phyloP scores from a whole-genome alignment of 345 rosid genomes.

The Brassica napus region DNA sequence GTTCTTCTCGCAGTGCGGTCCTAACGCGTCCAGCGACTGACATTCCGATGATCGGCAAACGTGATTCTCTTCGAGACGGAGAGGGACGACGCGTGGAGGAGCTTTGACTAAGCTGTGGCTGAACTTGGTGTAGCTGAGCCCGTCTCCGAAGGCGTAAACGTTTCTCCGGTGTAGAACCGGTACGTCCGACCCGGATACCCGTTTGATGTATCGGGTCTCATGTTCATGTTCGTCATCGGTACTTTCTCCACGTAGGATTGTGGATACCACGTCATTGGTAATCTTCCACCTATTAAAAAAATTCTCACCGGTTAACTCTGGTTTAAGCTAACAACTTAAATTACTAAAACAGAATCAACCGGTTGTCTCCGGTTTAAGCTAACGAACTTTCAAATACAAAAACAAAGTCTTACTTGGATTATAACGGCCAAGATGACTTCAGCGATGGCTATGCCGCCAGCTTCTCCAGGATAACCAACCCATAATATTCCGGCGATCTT shows the following conservation, averaged over 20 bases:
- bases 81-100: slow-evolving; percentile 48
- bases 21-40: slow-evolving; percentile 55
- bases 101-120: slow-evolving; percentile 56
- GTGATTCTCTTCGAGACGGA: slow-evolving; percentile 55
- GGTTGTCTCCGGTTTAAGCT: slow-evolving; percentile 16
- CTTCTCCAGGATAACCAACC: slow-evolving; percentile 96
- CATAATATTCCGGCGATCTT: slow-evolving; percentile 78
- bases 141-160: slow-evolving; percentile 83
- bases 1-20: slow-evolving; percentile 49
- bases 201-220: slow-evolving; percentile 70
- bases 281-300: slow-evolving; percentile 66
- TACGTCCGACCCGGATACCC: slow-evolving; percentile 92
- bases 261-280: slow-evolving; percentile 97
- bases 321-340: not conserved
- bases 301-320: not conserved
- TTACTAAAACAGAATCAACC: not conserved
- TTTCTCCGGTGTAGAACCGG: slow-evolving; percentile 86
- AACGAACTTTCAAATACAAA: not conserved
- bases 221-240: slow-evolving; percentile 94
- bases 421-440: slow-evolving; percentile 69
- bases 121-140: slow-evolving; percentile 63
- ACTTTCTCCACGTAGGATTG: slow-evolving; percentile 69
- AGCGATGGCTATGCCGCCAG: slow-evolving; percentile 90
- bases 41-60: slow-evolving; percentile 60
- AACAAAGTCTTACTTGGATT: slow-evolving; percentile 64